Conservation (phyloP, 306 rosid genomes). For the Styphnolobium japonicum region DNA sequence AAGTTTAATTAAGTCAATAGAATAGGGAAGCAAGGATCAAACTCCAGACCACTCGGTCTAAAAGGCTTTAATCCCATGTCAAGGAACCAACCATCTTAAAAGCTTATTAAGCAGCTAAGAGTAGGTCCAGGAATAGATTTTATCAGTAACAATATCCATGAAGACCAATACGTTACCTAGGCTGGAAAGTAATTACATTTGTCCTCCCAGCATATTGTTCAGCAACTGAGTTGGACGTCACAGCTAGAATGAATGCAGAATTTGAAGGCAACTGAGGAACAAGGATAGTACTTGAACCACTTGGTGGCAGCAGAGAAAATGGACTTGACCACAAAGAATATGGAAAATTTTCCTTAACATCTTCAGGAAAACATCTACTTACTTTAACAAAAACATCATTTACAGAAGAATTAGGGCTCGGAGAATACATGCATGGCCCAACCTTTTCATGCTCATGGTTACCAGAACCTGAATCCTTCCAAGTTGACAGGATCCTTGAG, state of each 20-base stretch:
- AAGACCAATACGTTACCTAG: constrained; percentile 52
- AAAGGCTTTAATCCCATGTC: constrained; percentile 1
- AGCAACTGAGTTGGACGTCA: constrained; percentile 65
- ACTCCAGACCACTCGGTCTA: not conserved
- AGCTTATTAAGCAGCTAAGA: not conserved
- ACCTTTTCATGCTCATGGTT: constrained; percentile 61
- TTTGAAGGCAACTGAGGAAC: constrained; percentile 69
- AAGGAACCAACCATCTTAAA: not conserved
- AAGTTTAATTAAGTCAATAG: not conserved
- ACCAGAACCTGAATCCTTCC: constrained; percentile 41
- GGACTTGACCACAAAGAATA: constrained; percentile 72
- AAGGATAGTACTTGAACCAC: constrained; percentile 82
- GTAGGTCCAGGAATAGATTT: not conserved
- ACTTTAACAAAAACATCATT: constrained; percentile 69
- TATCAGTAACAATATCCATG: constrained; percentile 1
- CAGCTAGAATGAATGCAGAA: constrained; percentile 71
- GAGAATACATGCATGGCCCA: constrained; percentile 71
- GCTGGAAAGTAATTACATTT: constrained; percentile 85
- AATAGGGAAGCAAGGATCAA: not conserved
- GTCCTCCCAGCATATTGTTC: constrained; percentile 77
- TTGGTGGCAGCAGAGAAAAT: constrained; percentile 76
- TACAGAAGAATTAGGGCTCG: constrained; percentile 52
- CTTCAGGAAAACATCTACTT: constrained; percentile 48
- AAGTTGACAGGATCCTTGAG: constrained; percentile 32
- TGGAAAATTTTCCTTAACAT: constrained; percentile 35